These are phyloP conservation scores for Fusarium graminum DNA, from an alignment of 2,329 filamentous ascomycete species.

Conservation along the genomic window DNA sequence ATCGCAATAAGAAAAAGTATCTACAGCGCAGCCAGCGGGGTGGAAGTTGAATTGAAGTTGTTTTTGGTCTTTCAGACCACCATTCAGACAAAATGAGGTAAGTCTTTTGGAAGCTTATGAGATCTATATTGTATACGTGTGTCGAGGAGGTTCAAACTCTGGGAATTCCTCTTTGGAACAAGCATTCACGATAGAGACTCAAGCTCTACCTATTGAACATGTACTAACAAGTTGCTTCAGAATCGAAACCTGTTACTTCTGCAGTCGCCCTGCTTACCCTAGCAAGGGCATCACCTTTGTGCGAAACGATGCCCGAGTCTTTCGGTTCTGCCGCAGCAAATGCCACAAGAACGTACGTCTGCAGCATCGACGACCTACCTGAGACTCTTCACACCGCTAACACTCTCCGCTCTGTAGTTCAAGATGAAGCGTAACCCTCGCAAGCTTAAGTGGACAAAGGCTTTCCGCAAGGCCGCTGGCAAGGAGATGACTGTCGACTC, in stretches of 20 bases:
- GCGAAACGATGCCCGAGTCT: conserved; percentile 65
- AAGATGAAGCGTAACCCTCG: conserved; percentile 99
- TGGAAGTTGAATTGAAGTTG: conserved; percentile 46
- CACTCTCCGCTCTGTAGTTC: conserved; percentile 65
- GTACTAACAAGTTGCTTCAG: conserved; percentile 47
- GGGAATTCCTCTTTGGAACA: not conserved
- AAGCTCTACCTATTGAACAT: conserved; percentile 14
- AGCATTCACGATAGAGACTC: conserved; percentile 16
- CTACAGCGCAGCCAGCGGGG: conserved; percentile 40
- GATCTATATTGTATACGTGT: not conserved
- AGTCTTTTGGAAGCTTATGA: conserved; percentile 14
- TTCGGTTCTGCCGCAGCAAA: conserved; percentile 71
- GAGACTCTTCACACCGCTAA: conserved; percentile 20
- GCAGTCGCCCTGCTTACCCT: conserved; percentile 64
- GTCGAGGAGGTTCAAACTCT: not conserved
- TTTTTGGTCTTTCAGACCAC: conserved; percentile 47
- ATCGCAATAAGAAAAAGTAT: conserved; percentile 33
- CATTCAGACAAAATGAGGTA: conserved; percentile 48
- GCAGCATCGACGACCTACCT: conserved; percentile 5
- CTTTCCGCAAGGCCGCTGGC: conserved; percentile 83
- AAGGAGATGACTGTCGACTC: conserved; percentile 94
- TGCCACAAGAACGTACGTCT: conserved; percentile 69
- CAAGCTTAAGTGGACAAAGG: conserved; percentile 97
- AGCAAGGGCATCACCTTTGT: conserved; percentile 69
- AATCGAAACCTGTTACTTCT: conserved; percentile 62